Conservation (phyloP, 2,329 filamentous ascomycete species). For the Geosmithia morbida region DNA sequence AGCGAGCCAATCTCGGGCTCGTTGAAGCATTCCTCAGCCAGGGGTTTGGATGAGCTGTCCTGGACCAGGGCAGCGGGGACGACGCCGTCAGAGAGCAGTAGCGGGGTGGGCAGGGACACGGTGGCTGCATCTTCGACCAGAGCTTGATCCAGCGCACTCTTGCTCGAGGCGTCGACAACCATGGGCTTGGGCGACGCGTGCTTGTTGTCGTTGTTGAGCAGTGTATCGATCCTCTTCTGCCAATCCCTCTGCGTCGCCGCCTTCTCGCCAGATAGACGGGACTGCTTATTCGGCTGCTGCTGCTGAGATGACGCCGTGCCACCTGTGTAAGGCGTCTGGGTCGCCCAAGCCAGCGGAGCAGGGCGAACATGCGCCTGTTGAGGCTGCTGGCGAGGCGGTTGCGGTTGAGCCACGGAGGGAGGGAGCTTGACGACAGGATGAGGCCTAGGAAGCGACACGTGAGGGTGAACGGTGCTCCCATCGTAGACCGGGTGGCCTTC, state of each 20-base stretch:
- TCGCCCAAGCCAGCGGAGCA: slow-evolving; percentile 19
- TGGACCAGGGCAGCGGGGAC: slow-evolving; percentile 14
- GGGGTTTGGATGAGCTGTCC: slow-evolving; percentile 45
- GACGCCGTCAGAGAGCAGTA: neutral
- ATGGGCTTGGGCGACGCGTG: slow-evolving; percentile 42
- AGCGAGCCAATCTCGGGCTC: slow-evolving; percentile 68
- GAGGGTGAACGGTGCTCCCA: slow-evolving; percentile 48
- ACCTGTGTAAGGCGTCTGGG: slow-evolving; percentile 13
- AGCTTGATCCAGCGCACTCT: slow-evolving; percentile 47
- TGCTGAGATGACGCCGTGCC: slow-evolving; percentile 12
- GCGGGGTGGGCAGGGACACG: slow-evolving; percentile 47
- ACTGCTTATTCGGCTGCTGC: slow-evolving; percentile 4
- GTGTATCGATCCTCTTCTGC: slow-evolving; percentile 73
- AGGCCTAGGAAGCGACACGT: slow-evolving; percentile 55
- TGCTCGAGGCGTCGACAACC: slow-evolving; percentile 53
- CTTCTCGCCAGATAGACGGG: slow-evolving; percentile 5
- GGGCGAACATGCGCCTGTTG: slow-evolving; percentile 5
- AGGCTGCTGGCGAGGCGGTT: neutral
- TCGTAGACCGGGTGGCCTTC: slow-evolving; percentile 59
- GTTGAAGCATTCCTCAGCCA: slow-evolving; percentile 69
- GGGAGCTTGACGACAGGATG: slow-evolving; percentile 72
- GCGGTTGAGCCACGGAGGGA: slow-evolving; percentile 24
- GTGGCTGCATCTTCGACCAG: slow-evolving; percentile 39
- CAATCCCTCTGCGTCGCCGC: slow-evolving; percentile 33
- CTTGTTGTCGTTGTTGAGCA: slow-evolving; percentile 58